A percentile compares a stretch with the other conserved stretches of the same genome.
Conservation (phyloP, 306 rosid genomes). For the Pueraria montana region DNA sequence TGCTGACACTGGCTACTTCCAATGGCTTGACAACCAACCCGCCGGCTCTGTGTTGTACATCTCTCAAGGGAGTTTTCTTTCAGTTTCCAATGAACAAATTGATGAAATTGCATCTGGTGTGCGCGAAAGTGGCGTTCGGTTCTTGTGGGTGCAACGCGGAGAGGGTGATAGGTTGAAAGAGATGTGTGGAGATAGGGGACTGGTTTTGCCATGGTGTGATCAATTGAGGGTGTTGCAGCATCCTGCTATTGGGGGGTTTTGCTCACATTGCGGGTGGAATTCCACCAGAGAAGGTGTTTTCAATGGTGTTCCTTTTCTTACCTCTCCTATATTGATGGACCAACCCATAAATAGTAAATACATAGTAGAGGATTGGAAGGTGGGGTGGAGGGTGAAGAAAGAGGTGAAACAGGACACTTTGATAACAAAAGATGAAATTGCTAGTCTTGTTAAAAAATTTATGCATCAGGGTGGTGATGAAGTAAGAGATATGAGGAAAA, state of each 20-base stretch:
- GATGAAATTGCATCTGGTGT: slow-evolving; percentile 60
- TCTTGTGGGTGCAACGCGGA: slow-evolving; percentile 54
- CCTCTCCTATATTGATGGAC: slow-evolving; percentile 57
- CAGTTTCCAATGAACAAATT: slow-evolving; percentile 57
- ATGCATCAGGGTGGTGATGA: slow-evolving; percentile 58
- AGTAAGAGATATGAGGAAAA: slow-evolving; percentile 54
- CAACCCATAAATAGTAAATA: slow-evolving; percentile 52
- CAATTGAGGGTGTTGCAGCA: slow-evolving; percentile 65
- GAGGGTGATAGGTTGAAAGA: slow-evolving; percentile 46
- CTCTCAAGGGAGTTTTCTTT: slow-evolving; percentile 68
- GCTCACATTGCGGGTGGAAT: slow-evolving; percentile 80
- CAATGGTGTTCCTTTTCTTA: slow-evolving; percentile 64
- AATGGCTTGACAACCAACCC: slow-evolving; percentile 64
- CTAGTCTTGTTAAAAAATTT: slow-evolving; percentile 49
- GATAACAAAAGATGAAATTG: slow-evolving; percentile 59
- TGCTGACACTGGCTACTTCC: slow-evolving; percentile 1
- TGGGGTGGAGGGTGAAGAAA: slow-evolving; percentile 65
- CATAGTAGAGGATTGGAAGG: slow-evolving; percentile 67
- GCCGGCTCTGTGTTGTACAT: slow-evolving; percentile 58
- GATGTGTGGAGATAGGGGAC: slow-evolving; percentile 58
- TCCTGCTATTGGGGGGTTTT: slow-evolving; percentile 63
- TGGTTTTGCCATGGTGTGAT: slow-evolving; percentile 69
- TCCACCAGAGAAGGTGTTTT: slow-evolving; percentile 64
- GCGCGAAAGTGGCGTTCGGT: slow-evolving; percentile 47
- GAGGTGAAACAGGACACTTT: slow-evolving; percentile 31